phyloP scores from a whole-genome alignment of 2,329 filamentous ascomycete species.

The Pyrenophora seminiperda region DNA sequence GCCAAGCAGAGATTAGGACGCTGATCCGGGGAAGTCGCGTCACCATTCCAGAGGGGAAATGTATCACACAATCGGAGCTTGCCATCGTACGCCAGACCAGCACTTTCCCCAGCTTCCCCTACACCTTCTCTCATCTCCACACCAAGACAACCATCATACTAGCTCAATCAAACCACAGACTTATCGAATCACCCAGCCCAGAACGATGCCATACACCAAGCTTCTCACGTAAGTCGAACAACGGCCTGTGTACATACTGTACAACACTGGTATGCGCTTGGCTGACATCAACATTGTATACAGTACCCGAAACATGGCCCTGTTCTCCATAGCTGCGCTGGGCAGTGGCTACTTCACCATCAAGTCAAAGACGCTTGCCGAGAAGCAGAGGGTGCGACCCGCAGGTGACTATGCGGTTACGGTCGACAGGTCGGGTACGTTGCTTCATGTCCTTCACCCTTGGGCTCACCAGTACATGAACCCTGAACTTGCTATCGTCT shows the following conservation, averaged over 20 bases:
- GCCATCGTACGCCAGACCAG: slow-evolving; percentile 3
- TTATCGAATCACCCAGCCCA: not conserved
- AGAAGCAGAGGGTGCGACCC: slow-evolving; percentile 35
- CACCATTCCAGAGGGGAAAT: slow-evolving; percentile 27
- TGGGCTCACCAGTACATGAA: too few species aligned
- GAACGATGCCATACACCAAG: slow-evolving; percentile 38
- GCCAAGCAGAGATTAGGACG: slow-evolving; percentile 6
- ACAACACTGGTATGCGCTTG: slow-evolving; percentile 10
- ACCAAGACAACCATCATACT: not conserved
- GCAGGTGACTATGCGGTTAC: slow-evolving; percentile 45
- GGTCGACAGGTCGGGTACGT: slow-evolving; percentile 43
- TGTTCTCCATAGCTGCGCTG: slow-evolving; percentile 40
- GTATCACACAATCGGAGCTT: slow-evolving; percentile 28
- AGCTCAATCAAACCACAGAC: not conserved
- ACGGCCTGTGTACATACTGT: not conserved
- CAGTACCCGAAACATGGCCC: slow-evolving; percentile 42
- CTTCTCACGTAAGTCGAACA: slow-evolving; percentile 37
- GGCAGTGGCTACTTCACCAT: slow-evolving; percentile 41
- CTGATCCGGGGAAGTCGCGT: slow-evolving; percentile 27
- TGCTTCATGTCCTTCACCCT: not conserved
- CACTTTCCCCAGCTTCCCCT: not conserved
- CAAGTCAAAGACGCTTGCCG: slow-evolving; percentile 36
- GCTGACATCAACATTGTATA: slow-evolving; percentile 16
- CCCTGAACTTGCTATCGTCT: too few species aligned
- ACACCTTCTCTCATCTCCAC: not conserved